Evolutionary conservation across 768 basidiomycete species (phyloP).

Genomic region (Mycena indigotica): DNA sequence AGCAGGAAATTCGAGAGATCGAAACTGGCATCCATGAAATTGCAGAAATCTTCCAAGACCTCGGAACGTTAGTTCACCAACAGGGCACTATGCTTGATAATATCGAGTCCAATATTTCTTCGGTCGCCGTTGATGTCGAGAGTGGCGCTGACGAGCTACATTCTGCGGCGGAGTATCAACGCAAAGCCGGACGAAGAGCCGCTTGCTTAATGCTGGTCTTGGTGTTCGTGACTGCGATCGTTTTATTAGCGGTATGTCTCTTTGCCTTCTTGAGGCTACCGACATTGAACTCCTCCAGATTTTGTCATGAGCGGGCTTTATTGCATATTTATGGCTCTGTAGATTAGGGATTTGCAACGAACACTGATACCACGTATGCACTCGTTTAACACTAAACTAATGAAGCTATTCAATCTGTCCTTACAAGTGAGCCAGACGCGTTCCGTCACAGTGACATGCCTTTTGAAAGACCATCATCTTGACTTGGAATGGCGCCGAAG

Average conservation of each 20-base stretch:
- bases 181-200: conserved; percentile 88
- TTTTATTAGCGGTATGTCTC: conserved; percentile 84
- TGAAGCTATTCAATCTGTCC: neutral
- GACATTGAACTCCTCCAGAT: neutral
- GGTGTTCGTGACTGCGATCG: conserved; percentile 82
- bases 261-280: neutral
- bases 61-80: conserved; percentile 91
- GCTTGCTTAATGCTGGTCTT: conserved; percentile 89
- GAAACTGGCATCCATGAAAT: conserved; percentile 96
- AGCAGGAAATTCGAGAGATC: conserved; percentile 93
- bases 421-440: neutral
- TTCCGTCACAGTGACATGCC: neutral
- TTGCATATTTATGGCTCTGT: neutral
- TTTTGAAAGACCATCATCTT: neutral
- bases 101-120: conserved; percentile 91
- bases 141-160: conserved; percentile 85
- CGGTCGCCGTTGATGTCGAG: conserved; percentile 78
- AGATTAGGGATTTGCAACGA: neutral
- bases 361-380: neutral
- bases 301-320: neutral
- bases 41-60: conserved; percentile 93
- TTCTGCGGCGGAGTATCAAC: conserved; percentile 90
- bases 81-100: conserved; percentile 97
- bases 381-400: neutral
- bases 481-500: conserved; percentile 3